Percentiles rank a stretch among this genome's conserved stretches.
Evolutionary conservation across 2,329 filamentous ascomycete genomes (phyloP).

Genomic region (Pyrenochaeta sp.): DNA sequence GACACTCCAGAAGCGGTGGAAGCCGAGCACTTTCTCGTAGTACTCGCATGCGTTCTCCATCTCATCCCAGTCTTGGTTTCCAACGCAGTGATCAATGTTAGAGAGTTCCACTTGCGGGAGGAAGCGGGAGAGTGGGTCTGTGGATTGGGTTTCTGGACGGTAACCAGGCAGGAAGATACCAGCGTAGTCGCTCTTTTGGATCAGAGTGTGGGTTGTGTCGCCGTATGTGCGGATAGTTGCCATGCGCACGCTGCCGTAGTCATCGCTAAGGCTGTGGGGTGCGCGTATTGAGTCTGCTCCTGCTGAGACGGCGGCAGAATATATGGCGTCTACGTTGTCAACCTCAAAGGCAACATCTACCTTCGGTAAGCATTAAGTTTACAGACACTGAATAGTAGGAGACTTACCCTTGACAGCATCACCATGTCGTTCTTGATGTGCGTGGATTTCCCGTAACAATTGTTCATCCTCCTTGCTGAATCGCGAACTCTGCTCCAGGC

Average conservation of each 20-base stretch:
- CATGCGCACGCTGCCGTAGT: conserved; percentile 71
- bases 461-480: conserved; percentile 64
- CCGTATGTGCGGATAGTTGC: conserved; percentile 92
- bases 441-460: conserved; percentile 77
- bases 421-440: conserved; percentile 84
- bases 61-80: conserved; percentile 94
- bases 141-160: conserved; percentile 57
- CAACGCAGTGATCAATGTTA: conserved; percentile 91
- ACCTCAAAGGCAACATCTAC: conserved; percentile 91
- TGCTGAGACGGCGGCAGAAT: conserved; percentile 71
- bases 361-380: conserved; percentile 10
- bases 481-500: conserved; percentile 38
- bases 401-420: conserved; percentile 78
- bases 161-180: conserved; percentile 88
- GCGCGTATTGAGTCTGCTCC: conserved; percentile 69
- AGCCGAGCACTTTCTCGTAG: conserved; percentile 88
- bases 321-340: conserved; percentile 84
- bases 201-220: conserved; percentile 91
- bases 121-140: conserved; percentile 56
- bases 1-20: conserved; percentile 97
- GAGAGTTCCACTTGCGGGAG: conserved; percentile 72
- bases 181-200: conserved; percentile 73
- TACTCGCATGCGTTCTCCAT: conserved; percentile 73
- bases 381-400: not conserved
- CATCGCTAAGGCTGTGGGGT: conserved; percentile 63